phyloP scores from a whole-genome alignment of 306 rosid species.

The Gillenia trifoliata region DNA sequence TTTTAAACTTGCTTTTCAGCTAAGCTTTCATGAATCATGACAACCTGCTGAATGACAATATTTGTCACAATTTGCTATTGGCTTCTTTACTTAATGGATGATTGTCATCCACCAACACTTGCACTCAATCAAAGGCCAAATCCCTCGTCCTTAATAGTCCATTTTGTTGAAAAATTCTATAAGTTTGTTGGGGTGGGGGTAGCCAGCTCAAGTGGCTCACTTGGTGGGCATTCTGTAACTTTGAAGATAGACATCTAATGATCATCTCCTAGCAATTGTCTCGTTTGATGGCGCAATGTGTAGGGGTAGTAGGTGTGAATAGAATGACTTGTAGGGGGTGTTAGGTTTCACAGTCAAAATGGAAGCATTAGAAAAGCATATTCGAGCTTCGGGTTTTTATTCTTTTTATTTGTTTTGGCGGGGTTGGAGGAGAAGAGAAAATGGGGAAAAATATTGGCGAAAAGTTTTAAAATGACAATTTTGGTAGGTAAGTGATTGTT shows the following conservation, averaged over 20 bases:
- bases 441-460: neutral
- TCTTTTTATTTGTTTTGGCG: neutral
- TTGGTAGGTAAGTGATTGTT: neutral
- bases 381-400: neutral
- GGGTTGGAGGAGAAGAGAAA: neutral
- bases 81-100: neutral
- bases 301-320: neutral
- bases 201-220: neutral
- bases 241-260: neutral
- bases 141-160: neutral
- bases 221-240: neutral
- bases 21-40: neutral
- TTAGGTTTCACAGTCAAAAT: constrained; percentile 1
- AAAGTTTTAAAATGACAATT: neutral
- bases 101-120: neutral
- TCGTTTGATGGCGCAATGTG: neutral
- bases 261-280: neutral
- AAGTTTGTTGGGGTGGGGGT: constrained; percentile 11
- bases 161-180: neutral
- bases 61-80: neutral
- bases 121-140: neutral
- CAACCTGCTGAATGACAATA: neutral
- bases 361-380: neutral
- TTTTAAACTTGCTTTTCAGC: neutral
- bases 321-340: neutral